Evolutionary conservation across 768 basidiomycete genomes (phyloP).

Genomic region (Amanita pseudoporphyria): DNA sequence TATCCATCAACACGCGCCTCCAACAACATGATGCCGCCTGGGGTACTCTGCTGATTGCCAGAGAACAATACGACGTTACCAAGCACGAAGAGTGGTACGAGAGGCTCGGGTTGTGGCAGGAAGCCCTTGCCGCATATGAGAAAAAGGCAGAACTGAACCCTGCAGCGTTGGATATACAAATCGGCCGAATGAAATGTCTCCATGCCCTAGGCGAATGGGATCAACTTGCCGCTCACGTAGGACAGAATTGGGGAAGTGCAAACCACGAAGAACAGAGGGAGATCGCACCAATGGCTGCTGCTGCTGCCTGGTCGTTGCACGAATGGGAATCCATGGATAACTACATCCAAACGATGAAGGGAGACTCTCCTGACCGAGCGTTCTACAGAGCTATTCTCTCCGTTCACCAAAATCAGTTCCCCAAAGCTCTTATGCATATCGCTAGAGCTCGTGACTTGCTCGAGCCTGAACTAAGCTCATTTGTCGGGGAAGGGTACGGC

Average conservation of each 20-base stretch:
- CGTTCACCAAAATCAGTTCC: constrained; percentile 94
- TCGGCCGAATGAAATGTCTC: constrained; percentile 91
- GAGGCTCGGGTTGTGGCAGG: constrained; percentile 91
- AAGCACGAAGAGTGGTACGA: constrained; percentile 99
- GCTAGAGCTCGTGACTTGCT: constrained; percentile 87
- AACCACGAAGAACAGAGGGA: constrained; percentile 76
- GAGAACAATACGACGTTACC: constrained; percentile 81
- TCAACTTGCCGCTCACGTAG: constrained; percentile 73
- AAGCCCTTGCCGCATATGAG: constrained; percentile 81
- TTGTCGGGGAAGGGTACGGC: constrained; percentile 95
- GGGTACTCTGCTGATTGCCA: constrained; percentile 88
- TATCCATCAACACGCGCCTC: constrained; percentile 91
- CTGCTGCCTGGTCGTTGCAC: constrained; percentile 92
- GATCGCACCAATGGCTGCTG: constrained; percentile 95
- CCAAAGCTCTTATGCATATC: constrained; percentile 83
- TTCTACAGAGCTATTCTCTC: constrained; percentile 96
- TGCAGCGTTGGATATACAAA: constrained; percentile 62
- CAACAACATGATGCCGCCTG: constrained; percentile 98
- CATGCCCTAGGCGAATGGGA: constrained; percentile 99
- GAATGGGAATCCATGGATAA: constrained; percentile 99
- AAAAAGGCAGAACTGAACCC: constrained; percentile 71
- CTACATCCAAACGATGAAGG: constrained; percentile 89
- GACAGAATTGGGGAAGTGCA: constrained; percentile 80
- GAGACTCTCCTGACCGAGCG: constrained; percentile 85
- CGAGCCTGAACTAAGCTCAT: constrained; percentile 82